A percentile compares a stretch with the other conserved stretches of the same genome.
Conservation (phyloP, 169 alveolate genomes). For the Eimeria zaria region DNA sequence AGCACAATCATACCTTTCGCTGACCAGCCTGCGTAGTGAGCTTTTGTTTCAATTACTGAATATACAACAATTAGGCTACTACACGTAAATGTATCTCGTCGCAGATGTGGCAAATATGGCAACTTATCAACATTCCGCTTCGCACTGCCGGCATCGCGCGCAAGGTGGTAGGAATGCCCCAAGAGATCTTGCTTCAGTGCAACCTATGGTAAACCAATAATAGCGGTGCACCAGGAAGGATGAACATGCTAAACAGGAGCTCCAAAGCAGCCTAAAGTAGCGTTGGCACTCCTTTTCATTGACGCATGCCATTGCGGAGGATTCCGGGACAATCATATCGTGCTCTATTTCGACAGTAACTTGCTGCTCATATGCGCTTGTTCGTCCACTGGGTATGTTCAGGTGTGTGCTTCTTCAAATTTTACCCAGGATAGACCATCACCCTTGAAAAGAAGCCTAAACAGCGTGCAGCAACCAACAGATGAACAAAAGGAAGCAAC, state of each 20-base stretch:
- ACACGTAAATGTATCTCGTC: neutral
- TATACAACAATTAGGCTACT: neutral
- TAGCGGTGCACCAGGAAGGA: neutral
- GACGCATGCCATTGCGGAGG: neutral
- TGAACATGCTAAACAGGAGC: neutral
- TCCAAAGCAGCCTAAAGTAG: neutral
- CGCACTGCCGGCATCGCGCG: neutral
- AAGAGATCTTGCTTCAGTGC: neutral
- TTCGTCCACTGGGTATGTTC: neutral
- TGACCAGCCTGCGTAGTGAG: neutral
- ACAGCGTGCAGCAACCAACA: neutral
- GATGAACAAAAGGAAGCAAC: neutral
- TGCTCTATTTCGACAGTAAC: neutral
- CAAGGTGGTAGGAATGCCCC: neutral
- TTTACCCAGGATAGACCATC: neutral
- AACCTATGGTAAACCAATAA: neutral
- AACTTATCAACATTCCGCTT: neutral
- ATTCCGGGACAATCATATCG: neutral
- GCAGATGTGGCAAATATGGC: neutral
- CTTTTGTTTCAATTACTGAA: neutral
- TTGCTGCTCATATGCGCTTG: neutral
- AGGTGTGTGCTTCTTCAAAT: neutral
- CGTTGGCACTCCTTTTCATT: neutral
- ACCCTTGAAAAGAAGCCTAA: neutral
- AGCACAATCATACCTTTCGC: neutral